Evolutionary conservation across 495 filamentous ascomycete genomes (phyloP), one percentile per base, ranked within the genome.

Genomic region (Thozetella sp.): DNA sequence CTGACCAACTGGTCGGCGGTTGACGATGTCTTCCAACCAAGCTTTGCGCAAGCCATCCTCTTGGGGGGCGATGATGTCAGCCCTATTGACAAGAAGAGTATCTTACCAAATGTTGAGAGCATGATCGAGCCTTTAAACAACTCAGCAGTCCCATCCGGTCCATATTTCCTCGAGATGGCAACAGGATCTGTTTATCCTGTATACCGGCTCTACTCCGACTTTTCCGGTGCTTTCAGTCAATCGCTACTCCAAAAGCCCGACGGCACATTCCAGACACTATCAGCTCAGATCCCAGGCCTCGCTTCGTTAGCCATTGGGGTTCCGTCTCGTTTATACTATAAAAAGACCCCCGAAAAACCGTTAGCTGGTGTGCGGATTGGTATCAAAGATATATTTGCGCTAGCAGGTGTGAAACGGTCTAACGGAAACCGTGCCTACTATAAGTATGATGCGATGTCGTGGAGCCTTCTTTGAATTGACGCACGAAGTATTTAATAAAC

Each of bases 311-410:
- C 65, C 30, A 53, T 72, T 30, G 70, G 70, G 23, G 83, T 87
- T 0, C 84, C 85, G 0, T 86, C 83, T 15, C 72, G 82, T 6
- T 72, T 88, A 0, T 86, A 87, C 70, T 76, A 65, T 61, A 75
- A 74, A 43, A 75, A 70, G 51, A 79, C 75, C 0, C 60, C 65
- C 2, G 57, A 59, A 2, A 71, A 75, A 60, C 81, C 81, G 0
- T 67, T 85, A 2, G 74, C 76, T 3, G 82, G 83, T 6, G 65
- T 81, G n/a, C 74, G 87, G 11, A 58, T 88, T 2, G 84, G 79
- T 1, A 72, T 89, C 60, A 90, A 90, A 67, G 87, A 89, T 59
- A 83, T 87, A 52, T 86, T 80, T 66, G 75, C 85, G 25, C 67
- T 89, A 9, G 75, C 74, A 0, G 86, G 87, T 2, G 64, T 86